Evolutionary conservation across 2,329 filamentous ascomycete species (phyloP).

Genomic region (Phialophora verrucosa): DNA sequence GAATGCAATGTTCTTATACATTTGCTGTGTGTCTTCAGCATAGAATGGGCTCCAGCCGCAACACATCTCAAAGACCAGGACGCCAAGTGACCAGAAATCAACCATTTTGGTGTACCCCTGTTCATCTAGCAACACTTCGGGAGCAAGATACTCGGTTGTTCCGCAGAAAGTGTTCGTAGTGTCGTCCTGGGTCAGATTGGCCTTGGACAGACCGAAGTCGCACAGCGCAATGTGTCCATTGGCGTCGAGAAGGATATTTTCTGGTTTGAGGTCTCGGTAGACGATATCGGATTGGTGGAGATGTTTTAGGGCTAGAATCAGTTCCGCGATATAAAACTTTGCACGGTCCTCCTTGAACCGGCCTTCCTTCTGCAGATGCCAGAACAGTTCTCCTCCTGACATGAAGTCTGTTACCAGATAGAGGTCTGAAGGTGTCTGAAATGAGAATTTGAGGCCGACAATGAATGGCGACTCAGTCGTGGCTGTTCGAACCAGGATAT

Average conservation of each 20-base stretch:
- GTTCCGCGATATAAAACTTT: conserved; percentile 98
- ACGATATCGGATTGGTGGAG: conserved; percentile 97
- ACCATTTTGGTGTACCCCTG: conserved; percentile 99
- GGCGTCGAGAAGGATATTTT: conserved; percentile 95
- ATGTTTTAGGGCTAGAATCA: conserved; percentile 93
- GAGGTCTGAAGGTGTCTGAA: conserved; percentile 94
- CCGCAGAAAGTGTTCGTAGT: conserved; percentile 99
- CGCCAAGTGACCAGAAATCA: conserved; percentile 97
- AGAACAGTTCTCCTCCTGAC: conserved; percentile 98
- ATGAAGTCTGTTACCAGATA: conserved; percentile 99
- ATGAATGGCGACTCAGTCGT: conserved; percentile 97
- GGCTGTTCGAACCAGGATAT: conserved; percentile 94
- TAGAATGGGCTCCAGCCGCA: conserved; percentile 99
- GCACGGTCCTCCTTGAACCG: conserved; percentile 92
- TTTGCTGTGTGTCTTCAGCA: conserved; percentile 97
- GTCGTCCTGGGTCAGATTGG: conserved; percentile 93
- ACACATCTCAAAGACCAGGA: conserved; percentile 99
- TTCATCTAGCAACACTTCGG: conserved; percentile 93
- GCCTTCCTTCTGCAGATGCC: conserved; percentile 97
- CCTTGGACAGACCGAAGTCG: conserved; percentile 97
- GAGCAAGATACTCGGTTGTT: conserved; percentile 95
- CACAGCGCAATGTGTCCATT: conserved; percentile 98
- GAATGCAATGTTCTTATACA: conserved; percentile 99
- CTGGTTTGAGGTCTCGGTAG: conserved; percentile 94
- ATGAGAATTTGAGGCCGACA: conserved; percentile 96